Conservation (phyloP, 2,329 filamentous ascomycete genomes). For the Talaromyces sp. region DNA sequence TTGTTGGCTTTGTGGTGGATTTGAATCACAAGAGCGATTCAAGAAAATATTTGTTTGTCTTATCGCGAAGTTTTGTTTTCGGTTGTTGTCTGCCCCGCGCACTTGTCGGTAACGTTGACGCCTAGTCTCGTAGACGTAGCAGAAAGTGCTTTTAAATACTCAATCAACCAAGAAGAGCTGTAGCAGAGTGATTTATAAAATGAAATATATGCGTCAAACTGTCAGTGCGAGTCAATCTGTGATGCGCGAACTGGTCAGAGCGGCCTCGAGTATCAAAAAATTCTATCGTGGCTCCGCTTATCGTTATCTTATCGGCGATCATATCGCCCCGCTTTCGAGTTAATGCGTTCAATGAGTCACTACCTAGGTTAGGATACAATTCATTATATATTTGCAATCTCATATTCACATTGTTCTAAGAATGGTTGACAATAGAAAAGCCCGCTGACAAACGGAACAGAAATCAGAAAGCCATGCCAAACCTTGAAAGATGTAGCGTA, state of each 20-base stretch:
- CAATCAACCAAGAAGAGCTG: not conserved
- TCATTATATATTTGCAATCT: not conserved
- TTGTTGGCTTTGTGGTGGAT: not conserved
- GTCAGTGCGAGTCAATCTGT: not conserved
- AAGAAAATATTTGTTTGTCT: not conserved
- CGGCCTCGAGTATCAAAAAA: not conserved
- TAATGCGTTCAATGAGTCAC: too few species aligned
- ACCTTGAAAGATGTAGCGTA: not conserved
- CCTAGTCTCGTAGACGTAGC: not conserved
- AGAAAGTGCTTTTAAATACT: not conserved
- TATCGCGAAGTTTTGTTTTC: not conserved
- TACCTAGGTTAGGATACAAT: not conserved
- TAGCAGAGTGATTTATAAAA: not conserved
- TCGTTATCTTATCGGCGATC: slow-evolving; percentile 11
- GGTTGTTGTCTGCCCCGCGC: not conserved
- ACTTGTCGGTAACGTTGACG: not conserved
- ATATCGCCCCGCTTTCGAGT: not conserved
- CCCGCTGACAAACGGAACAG: not conserved
- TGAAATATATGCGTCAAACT: not conserved
- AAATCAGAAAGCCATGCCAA: not conserved
- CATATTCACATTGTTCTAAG: not conserved
- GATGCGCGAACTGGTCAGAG: not conserved
- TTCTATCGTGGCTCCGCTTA: slow-evolving; percentile 9
- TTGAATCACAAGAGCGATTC: not conserved
- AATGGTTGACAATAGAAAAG: not conserved